Base-by-base conservation (phyloP, 352 stramenopile species). In the Phytophthora sojae region DNA sequence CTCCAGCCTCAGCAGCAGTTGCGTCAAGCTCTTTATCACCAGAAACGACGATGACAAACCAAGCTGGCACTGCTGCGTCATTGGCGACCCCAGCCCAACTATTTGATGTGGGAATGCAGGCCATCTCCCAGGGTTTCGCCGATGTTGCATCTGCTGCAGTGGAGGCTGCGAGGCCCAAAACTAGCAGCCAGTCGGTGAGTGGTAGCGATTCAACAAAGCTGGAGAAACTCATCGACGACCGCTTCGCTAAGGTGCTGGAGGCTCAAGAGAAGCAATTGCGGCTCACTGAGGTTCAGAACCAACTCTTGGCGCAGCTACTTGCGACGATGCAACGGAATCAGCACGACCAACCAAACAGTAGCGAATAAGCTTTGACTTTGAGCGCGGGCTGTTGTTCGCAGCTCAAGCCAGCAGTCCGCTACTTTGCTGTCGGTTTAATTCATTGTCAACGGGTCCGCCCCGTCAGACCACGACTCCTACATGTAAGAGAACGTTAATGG, bases 181-280 rank as follows among this genome's bases (percentile, higher is more conserved):
- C 39, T 5, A 57, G 1, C 26, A 45, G 37, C 37, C 26, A 11
- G n/a, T 30, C 6, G 6, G 12, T 15, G 8, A 15, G 26, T 15
- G 25, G 35, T 50, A 30, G n/a, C 17, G 39, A 39, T 17, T 3
- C 66, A 8, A 45, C 50, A 3, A 69, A 53, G 37, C 52, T 76
- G 15, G 53, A 64, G 37, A 66, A 73, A 53, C 45, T 73, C 37
- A 37, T 76, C 7, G 51, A 73, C 50, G 47, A 59, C 14, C 53
- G 59, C 17, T 69, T 76, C 26, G 58, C 42, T 8, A 32, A 73
- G 23, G 42, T 73, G 15, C 17, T 76, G 12, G 64, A 63, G 25
- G 15, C 45, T 5, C 69, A 73, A 59, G 54, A 69, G 3, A 64
- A 56, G 19, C 69, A 76, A n/a, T 51, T 76, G 4, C 29, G 42